Evolutionary conservation across 2,329 filamentous ascomycete genomes (phyloP).

Genomic region (Metarhizium sp.): DNA sequence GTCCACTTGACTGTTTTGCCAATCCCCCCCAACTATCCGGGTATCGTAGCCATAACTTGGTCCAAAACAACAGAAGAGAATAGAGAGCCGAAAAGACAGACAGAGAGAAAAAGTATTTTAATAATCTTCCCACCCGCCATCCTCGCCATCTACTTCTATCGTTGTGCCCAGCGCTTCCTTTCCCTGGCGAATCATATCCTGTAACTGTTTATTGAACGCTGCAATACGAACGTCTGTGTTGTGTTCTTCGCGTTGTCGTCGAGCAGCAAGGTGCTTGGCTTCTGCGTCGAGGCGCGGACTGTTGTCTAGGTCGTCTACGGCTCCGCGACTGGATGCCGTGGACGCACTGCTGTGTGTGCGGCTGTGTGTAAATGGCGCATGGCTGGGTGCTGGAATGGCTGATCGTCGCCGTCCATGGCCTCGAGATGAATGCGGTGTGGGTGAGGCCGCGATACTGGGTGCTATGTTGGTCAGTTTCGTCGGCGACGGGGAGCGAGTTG

Average conservation of each 20-base stretch:
- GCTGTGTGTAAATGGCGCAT: slow-evolving; percentile 22
- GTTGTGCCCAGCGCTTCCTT: slow-evolving; percentile 74
- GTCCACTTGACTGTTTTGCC: not conserved
- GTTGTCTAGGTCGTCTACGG: slow-evolving; percentile 11
- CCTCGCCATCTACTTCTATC: slow-evolving; percentile 51
- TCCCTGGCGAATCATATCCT: slow-evolving; percentile 83
- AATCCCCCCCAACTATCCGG: not conserved
- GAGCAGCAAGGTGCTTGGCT: slow-evolving; percentile 64
- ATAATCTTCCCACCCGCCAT: slow-evolving; percentile 27
- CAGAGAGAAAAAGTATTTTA: not conserved
- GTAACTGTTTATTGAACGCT: slow-evolving; percentile 68
- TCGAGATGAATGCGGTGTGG: slow-evolving; percentile 12
- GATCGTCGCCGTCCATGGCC: slow-evolving; percentile 10
- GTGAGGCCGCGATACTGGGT: slow-evolving; percentile 12
- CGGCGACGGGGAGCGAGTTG: slow-evolving; percentile 25
- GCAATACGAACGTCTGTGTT: slow-evolving; percentile 73
- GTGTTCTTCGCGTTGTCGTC: slow-evolving; percentile 61
- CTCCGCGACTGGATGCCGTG: slow-evolving; percentile 24
- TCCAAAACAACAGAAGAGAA: not conserved
- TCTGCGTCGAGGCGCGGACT: slow-evolving; percentile 52
- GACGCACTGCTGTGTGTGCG: slow-evolving; percentile 37
- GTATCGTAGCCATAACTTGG: slow-evolving; percentile 5
- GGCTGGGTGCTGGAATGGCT: slow-evolving; percentile 4
- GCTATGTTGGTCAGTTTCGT: slow-evolving; percentile 33
- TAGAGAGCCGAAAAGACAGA: not conserved